These are phyloP conservation scores for Colletotrichum abscissum DNA, from an alignment of 2,329 filamentous ascomycete genomes.

Conservation along the genomic window DNA sequence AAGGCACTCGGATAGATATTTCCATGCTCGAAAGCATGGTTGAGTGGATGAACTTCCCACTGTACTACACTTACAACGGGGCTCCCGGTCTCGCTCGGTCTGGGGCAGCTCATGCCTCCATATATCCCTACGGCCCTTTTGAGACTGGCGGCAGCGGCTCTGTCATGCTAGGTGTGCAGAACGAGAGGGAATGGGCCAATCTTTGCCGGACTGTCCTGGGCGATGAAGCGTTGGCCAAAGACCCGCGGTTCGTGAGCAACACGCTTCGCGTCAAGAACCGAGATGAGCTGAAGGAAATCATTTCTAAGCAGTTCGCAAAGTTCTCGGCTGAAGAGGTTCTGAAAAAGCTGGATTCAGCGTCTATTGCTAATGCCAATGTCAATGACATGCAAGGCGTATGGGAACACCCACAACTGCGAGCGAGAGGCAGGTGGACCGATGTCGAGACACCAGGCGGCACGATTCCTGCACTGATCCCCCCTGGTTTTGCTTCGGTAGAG, in stretches of 20 bases:
- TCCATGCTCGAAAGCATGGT: conserved; percentile 69
- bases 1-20: conserved; percentile 62
- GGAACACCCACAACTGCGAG: conserved; percentile 63
- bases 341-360: conserved; percentile 55
- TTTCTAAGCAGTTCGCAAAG: conserved; percentile 53
- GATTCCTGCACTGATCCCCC: conserved; percentile 61
- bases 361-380: conserved; percentile 66
- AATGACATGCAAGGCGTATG: conserved; percentile 66
- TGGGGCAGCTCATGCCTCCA: conserved; percentile 64
- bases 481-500: conserved; percentile 48
- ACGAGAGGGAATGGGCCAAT: conserved; percentile 65
- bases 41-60: conserved; percentile 69
- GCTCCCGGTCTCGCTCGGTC: conserved; percentile 54
- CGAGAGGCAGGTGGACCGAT: conserved; percentile 62
- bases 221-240: conserved; percentile 52
- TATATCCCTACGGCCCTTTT: conserved; percentile 69
- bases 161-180: conserved; percentile 69
- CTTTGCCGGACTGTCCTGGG: conserved; percentile 60
- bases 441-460: conserved; percentile 58
- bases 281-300: conserved; percentile 56
- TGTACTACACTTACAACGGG: conserved; percentile 63
- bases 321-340: conserved; percentile 54
- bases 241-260: conserved; percentile 61
- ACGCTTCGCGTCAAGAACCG: conserved; percentile 58
- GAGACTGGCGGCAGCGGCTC: conserved; percentile 57